Evolutionary conservation across 441 rosid species (phyloP).

Genomic region (Populus hybrid): DNA sequence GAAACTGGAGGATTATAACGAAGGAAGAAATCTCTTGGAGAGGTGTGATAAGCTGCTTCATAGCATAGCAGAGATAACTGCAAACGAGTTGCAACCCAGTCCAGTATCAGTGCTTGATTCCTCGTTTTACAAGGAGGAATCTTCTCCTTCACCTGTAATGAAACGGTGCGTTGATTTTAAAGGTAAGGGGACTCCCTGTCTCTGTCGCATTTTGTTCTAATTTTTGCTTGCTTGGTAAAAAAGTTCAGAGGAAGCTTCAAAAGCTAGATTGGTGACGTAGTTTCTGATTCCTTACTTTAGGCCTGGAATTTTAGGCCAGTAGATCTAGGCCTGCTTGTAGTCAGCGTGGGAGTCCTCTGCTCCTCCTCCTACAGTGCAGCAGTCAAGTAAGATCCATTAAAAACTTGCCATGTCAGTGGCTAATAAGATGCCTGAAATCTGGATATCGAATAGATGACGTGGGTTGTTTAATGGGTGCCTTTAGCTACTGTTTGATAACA

Average conservation of each 20-base stretch:
- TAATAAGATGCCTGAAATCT: background rate
- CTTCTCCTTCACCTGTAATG: constrained; percentile 75
- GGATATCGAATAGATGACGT: background rate
- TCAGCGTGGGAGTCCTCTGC: constrained; percentile 14
- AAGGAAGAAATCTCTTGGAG: constrained; percentile 65
- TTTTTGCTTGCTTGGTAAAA: background rate
- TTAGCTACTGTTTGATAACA: background rate
- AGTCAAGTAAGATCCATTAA: background rate
- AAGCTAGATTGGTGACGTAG: constrained; percentile 13
- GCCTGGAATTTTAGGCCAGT: background rate
- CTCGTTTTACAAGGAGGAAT: constrained; percentile 76
- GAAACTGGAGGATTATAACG: constrained; percentile 54
- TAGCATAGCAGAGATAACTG: constrained; percentile 81
- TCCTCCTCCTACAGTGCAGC: too few species aligned
- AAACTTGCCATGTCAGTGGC: constrained; percentile 12
- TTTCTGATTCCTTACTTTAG: background rate
- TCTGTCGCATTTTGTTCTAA: background rate
- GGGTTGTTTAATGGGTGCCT: background rate
- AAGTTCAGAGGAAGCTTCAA: background rate
- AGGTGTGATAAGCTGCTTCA: constrained; percentile 84
- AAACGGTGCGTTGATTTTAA: constrained; percentile 75
- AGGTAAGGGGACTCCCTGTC: constrained; percentile 35
- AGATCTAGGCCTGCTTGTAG: constrained; percentile 17
- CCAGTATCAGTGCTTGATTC: constrained; percentile 93
- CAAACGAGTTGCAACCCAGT: constrained; percentile 73